Base-by-base conservation (phyloP, 2,329 filamentous ascomycete genomes). In the Penicillium brevicompactum region DNA sequence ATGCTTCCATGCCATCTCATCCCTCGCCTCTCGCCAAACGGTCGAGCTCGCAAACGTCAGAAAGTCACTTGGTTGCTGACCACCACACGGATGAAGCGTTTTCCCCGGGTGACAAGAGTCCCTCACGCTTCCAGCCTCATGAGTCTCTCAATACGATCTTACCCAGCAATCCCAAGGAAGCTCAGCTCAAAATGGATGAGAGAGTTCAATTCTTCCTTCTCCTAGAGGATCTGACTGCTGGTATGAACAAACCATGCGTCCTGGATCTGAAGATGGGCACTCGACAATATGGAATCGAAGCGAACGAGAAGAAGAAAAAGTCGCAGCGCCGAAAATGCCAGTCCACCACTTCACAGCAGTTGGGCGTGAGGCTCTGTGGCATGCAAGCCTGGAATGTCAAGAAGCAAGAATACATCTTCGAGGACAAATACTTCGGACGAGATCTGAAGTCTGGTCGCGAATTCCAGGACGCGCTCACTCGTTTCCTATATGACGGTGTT, bases 211-310 rank as follows among this genome's bases (percentile, higher is more conserved):
- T 93, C 70, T 99, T 99, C 70, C 79, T 99, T 13, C 81, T 99
- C 1, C 79, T 99, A 9, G 94, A 99, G 74, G 94, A 99, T 71
- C 82, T 99, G 46, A 99, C 94, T 1, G 90, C 93, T 2, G 93
- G 93, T 32, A 97, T 99, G 94, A 92, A 91, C 70, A 87, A 90
- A 48, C 94, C 94, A 5, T 97, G 94, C 75, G 96, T 99, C 56
- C 89, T 99, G 74, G 94, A 99, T 70, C 80, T 99, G 59, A 99
- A 99, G 72, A 99, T 99, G 94, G 94, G 94, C 18, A 99, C 94
- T 7, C 87, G 94, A 2, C 94, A 99, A 70, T 97, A 97, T 71
- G 94, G 94, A 7, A 86, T 97, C 11, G 92, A 97, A 64, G 94
- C 94, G 2, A 87, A 84, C 50, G 87, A 91, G 42, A 96, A 96